These are phyloP conservation scores for Fusarium sp. DNA, from an alignment of 2,329 filamentous ascomycete species.

Conservation along the genomic window DNA sequence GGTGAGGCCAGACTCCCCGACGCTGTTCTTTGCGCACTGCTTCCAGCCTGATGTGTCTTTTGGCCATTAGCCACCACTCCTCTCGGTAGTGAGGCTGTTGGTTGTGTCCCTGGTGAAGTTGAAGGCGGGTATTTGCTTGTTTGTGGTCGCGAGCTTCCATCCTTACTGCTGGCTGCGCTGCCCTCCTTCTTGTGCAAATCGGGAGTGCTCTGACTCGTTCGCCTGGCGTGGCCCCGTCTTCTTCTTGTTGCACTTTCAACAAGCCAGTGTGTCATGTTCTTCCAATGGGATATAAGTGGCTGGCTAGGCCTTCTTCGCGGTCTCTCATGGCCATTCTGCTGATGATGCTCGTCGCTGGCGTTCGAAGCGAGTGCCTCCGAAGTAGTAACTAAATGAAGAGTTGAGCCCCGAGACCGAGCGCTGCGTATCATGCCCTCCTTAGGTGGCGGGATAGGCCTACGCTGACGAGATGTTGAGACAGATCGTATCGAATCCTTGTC, in stretches of 20 bases:
- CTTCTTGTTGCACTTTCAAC: conserved; percentile 67
- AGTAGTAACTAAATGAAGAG: conserved; percentile 83
- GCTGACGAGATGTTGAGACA: conserved; percentile 78
- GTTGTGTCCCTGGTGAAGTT: conserved; percentile 47
- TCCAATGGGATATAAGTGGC: conserved; percentile 68
- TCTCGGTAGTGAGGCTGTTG: conserved; percentile 59
- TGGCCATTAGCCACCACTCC: conserved; percentile 63
- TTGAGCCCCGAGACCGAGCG: conserved; percentile 80
- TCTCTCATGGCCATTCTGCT: conserved; percentile 53
- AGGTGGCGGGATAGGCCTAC: conserved; percentile 80
- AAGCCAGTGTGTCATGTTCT: conserved; percentile 71
- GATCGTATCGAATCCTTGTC: conserved; percentile 83
- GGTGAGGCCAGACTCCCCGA: conserved; percentile 44
- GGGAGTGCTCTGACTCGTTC: conserved; percentile 66
- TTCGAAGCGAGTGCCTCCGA: conserved; percentile 58
- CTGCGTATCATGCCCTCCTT: conserved; percentile 78
- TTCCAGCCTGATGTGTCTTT: conserved; percentile 41
- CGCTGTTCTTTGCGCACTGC: conserved; percentile 34
- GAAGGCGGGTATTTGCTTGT: conserved; percentile 65
- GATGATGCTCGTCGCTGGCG: conserved; percentile 42
- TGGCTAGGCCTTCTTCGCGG: conserved; percentile 66
- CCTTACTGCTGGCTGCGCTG: conserved; percentile 57
- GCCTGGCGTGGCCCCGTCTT: conserved; percentile 58
- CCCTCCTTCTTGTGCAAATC: conserved; percentile 63
- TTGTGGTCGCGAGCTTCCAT: conserved; percentile 66